Base-by-base conservation (phyloP, 768 basidiomycete species). In the Harrya chromipes region DNA sequence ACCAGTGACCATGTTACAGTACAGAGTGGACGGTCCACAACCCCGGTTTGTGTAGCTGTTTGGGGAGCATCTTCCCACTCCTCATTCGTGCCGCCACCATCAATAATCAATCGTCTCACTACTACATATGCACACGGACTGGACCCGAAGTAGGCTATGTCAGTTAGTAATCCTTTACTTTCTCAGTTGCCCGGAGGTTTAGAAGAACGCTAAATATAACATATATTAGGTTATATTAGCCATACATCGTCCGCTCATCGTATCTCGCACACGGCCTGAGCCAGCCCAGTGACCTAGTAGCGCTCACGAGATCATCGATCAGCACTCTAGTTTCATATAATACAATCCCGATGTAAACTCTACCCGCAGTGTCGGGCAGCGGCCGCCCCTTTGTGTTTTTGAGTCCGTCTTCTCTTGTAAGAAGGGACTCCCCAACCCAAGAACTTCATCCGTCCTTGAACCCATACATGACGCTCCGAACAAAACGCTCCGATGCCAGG, bases 281-380 rank as follows among this genome's bases (percentile, higher is more conserved):
- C 17, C 20, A 24, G 4, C 31, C 31, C 13, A 31, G 33, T 33
- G 33, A 16, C 13, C 33, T 33, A 33, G 33, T 14, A 33, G 13
- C 33, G 33, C 29, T 31, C 54, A 35, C 41, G 42, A 31, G 46
- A 42, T 48, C 50, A 27, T n/a, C 21, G 46, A 45, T 48, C 50
- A 27, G 19, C 21, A 11, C 12, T 16, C 20, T 2, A 12, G 12
- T 33, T 31, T 53, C 37, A 36, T 36, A 46, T 36, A 36, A 21
- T 37, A 21, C 36, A 7, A 31, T 26, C 16, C 16, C 36, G 9
- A 46, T 35, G 45, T 47, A 48, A 58, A 45, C 35, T 23, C 6
- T 6, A 34, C 29, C 35, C 17, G 4, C n/a, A 36, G 4, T 14
- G 23, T 31, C 44, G 35, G 14, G 45, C 37, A 34, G 34, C 35